phyloP scores from a whole-genome alignment of 352 stramenopile species.

The Blastocystis sp. region DNA sequence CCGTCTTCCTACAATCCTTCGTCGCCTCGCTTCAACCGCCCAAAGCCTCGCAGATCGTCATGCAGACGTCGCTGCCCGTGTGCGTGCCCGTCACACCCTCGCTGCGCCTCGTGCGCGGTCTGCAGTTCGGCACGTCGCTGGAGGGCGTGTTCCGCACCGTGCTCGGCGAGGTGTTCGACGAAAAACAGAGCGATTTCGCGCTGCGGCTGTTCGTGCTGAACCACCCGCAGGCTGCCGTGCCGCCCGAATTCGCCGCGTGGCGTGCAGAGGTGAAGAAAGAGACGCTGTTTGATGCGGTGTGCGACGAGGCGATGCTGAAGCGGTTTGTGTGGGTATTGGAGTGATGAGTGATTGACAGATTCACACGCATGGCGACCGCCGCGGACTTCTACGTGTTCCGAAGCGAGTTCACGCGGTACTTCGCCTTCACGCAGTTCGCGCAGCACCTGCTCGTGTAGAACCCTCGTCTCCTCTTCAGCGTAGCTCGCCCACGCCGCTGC shows the following conservation, averaged over 20 bases:
- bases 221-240: background rate
- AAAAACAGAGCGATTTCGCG: slow-evolving; percentile 36
- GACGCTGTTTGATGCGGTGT: slow-evolving; percentile 1
- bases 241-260: background rate
- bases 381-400: slow-evolving; percentile 36
- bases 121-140: background rate
- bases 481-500: background rate
- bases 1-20: background rate
- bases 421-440: slow-evolving; percentile 40
- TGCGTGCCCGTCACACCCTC: slow-evolving; percentile 23
- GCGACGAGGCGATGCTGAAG: background rate
- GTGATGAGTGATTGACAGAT: background rate
- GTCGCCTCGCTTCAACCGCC: background rate
- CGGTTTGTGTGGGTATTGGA: slow-evolving; percentile 12
- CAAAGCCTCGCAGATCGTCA: background rate
- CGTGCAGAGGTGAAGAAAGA: background rate
- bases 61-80: background rate
- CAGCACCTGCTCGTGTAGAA: slow-evolving; percentile 30
- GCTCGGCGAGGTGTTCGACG: slow-evolving; percentile 2
- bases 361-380: background rate
- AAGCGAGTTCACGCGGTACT: slow-evolving; percentile 35
- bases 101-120: slow-evolving; percentile 8
- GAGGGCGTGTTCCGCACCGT: slow-evolving; percentile 24
- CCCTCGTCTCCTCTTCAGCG: background rate
- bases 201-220: slow-evolving; percentile 19